These are phyloP conservation scores for Lactarius akahatsu DNA, from an alignment of 768 basidiomycete genomes.

Conservation along the genomic window DNA sequence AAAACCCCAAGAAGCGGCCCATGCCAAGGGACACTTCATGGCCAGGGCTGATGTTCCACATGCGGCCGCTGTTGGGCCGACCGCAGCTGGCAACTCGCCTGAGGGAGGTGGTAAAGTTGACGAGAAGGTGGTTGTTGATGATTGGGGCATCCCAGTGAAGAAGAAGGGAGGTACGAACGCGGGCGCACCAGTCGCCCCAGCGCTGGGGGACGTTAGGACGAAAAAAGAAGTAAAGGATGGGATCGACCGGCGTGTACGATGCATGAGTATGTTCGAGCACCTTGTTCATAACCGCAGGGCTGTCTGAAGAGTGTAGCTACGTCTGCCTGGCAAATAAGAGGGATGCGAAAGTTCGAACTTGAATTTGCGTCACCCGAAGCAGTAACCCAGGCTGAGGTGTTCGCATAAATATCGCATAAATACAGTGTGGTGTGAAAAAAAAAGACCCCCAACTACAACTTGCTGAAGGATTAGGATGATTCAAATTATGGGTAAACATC, in stretches of 20 bases:
- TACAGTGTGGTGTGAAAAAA: too few relatives aligned
- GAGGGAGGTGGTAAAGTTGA: neutral
- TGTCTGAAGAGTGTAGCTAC: neutral
- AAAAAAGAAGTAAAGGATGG: neutral
- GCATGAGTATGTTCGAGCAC: too few relatives aligned
- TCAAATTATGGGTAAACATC: too few relatives aligned
- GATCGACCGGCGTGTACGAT: too few relatives aligned
- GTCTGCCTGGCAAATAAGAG: neutral
- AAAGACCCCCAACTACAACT: too few relatives aligned
- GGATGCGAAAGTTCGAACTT: neutral
- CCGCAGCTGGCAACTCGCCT: constrained; percentile 6
- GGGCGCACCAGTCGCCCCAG: too few relatives aligned
- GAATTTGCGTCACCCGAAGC: neutral
- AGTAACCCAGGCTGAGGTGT: neutral
- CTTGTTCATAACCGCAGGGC: neutral
- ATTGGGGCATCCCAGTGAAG: neutral
- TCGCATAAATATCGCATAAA: too few relatives aligned
- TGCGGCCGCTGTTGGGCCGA: neutral
- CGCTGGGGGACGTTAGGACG: too few relatives aligned
- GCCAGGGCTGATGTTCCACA: constrained; percentile 5
- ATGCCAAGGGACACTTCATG: constrained; percentile 1
- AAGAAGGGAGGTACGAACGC: neutral
- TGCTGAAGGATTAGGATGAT: too few relatives aligned
- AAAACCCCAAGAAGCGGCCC: neutral
- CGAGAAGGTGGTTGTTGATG: constrained; percentile 8